Evolutionary conservation across 495 filamentous ascomycete species (phyloP), one percentile per base, ranked within the genome.

Genomic region (Tuber borchii): DNA sequence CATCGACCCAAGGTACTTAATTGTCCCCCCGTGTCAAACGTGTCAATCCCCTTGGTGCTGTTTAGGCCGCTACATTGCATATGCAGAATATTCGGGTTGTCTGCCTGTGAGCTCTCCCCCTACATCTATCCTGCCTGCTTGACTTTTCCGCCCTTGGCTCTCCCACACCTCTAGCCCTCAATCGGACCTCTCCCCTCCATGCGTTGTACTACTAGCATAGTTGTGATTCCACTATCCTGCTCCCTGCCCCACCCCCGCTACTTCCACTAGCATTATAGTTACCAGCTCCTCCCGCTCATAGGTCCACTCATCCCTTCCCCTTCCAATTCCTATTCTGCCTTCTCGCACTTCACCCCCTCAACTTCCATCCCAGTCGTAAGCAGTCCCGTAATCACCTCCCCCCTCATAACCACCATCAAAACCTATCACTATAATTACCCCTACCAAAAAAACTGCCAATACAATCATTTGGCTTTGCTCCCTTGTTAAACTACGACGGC

Each of bases 11-110:
- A 79, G 77, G 77, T 78, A 79, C 73, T 48, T 72, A 56, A 37
- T 42, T 46, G 76, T 72, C 39, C 72, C 78, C 70, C 73, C 75
- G 70, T 73, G 76, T 79, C 76, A 79, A 79, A 79, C 78, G 78
- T 79, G 78, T 79, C 78, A 79, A 79, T 79, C 78, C 78, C 73
- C 78, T 79, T 76, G 78, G 56, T 78, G 72, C 74, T 48, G 71
- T 74, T 68, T 65, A 73, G 75, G 75, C 45, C 74, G 69, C 70
- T 71, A 77, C 69, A 79, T 79, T 76, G 76, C 78, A 79, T 79
- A 77, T 65, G 56, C 56, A 65, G 56, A 65, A 6, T 12, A 31
- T 65, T 34, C 56, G 56, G 56, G 56, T 65, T 34, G 56, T 65
- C 56, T 65, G 26, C 56, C 31, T 34, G 3, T 65, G 14, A 65